These are phyloP conservation scores for Infundibulicybe gibba DNA, from an alignment of 768 basidiomycete genomes.

Conservation along the genomic window DNA sequence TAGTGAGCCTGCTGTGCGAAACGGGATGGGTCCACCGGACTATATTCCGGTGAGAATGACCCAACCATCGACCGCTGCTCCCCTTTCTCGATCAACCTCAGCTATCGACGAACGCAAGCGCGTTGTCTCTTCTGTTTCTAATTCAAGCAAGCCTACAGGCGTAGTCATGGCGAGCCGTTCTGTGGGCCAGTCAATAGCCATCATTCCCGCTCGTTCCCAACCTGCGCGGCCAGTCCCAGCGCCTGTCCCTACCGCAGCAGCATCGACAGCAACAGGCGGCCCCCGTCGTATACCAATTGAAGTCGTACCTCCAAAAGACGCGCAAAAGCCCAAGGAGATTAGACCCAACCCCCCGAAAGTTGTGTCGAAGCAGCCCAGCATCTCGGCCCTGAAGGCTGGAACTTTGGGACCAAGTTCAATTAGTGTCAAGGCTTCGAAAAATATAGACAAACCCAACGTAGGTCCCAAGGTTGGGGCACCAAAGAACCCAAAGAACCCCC, in stretches of 20 bases:
- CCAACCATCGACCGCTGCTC: slow-evolving; percentile 10
- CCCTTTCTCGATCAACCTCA: slow-evolving; percentile 11
- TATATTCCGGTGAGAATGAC: slow-evolving; percentile 22
- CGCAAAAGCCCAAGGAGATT: slow-evolving; percentile 4
- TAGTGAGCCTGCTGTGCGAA: background rate
- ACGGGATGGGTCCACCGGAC: slow-evolving; percentile 20
- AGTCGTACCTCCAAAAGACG: background rate
- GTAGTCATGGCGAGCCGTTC: background rate
- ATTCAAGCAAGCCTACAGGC: slow-evolving; percentile 2
- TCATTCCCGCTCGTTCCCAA: no score
- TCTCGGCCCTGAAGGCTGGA: no score
- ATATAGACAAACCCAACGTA: background rate
- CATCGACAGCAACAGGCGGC: no score
- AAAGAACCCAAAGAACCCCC: background rate
- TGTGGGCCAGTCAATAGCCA: no score
- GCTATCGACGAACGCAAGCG: slow-evolving; percentile 7
- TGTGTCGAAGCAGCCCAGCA: no score
- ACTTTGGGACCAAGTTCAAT: background rate
- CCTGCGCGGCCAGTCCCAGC: no score
- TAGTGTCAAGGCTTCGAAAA: no score
- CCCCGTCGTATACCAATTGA: no score
- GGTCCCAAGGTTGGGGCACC: background rate
- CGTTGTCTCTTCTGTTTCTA: slow-evolving; percentile 5
- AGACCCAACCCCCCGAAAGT: background rate
- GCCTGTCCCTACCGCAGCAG: no score